Evolutionary conservation across 805 yeast genomes (phyloP).

Genomic region (Myxozyma sirexii): DNA sequence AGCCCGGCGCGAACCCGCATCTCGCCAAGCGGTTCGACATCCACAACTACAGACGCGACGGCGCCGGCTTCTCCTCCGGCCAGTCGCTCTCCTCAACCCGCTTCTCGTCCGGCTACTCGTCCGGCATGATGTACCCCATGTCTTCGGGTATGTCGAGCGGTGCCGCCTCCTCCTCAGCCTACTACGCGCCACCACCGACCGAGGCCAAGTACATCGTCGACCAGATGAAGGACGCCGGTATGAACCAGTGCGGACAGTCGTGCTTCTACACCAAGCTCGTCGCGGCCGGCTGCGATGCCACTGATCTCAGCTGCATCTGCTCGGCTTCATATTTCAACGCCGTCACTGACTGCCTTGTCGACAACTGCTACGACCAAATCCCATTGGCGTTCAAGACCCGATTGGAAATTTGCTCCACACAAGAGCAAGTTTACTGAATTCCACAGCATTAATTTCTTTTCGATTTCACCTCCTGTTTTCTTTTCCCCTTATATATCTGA

Average conservation of each 20-base stretch:
- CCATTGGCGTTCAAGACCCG: conserved; percentile 34
- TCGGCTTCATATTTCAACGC: conserved; percentile 34
- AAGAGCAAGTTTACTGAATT: conserved; percentile 1
- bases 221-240: conserved; percentile 26
- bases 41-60: neutral
- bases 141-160: conserved; percentile 2
- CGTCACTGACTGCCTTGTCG: conserved; percentile 35
- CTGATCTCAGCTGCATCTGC: conserved; percentile 29
- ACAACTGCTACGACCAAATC: conserved; percentile 32
- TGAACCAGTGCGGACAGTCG: conserved; percentile 33
- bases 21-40: conserved; percentile 25
- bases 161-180: neutral
- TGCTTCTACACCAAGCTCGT: conserved; percentile 32
- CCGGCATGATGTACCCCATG: neutral
- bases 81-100: conserved; percentile 11
- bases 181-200: conserved; percentile 4
- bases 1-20: conserved; percentile 34
- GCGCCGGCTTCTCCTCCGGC: conserved; percentile 3
- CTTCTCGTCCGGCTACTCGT: conserved; percentile 9
- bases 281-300: conserved; percentile 28
- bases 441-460: neutral
- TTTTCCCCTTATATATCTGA: too few species aligned
- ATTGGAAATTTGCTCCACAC: conserved; percentile 24
- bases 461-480: neutral
- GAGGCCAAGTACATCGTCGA: conserved; percentile 27